Evolutionary conservation across 345 rosid species (phyloP).

Genomic region (Clarkia xantiana): DNA sequence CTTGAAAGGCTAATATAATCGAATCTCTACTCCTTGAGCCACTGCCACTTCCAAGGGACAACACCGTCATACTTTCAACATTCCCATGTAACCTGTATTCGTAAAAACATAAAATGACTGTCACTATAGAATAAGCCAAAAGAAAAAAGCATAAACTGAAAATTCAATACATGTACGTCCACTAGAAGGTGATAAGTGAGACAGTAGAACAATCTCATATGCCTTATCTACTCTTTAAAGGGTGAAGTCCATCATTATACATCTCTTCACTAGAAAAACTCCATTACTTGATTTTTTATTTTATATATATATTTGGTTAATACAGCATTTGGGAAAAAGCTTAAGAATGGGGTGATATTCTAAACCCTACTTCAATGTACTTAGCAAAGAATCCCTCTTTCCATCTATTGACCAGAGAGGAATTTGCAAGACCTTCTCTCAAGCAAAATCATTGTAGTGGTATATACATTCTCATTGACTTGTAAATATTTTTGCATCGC

Average conservation of each 20-base stretch:
- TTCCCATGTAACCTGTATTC: slow-evolving; percentile 71
- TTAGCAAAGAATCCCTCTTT: too few species aligned
- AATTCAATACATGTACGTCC: neutral
- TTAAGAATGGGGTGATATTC: too few species aligned
- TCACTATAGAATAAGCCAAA: neutral
- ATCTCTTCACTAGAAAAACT: neutral
- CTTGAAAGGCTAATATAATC: slow-evolving; percentile 57
- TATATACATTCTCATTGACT: too few species aligned
- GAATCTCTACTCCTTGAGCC: slow-evolving; percentile 68
- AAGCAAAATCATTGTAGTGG: too few species aligned
- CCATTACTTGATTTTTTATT: too few species aligned
- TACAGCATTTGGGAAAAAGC: too few species aligned
- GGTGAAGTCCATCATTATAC: neutral
- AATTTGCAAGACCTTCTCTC: too few species aligned
- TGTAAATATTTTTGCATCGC: too few species aligned
- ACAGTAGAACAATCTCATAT: neutral
- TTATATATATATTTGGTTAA: too few species aligned
- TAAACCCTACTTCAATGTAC: too few species aligned
- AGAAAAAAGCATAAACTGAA: slow-evolving; percentile 11
- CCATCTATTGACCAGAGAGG: too few species aligned
- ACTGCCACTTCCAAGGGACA: slow-evolving; percentile 52
- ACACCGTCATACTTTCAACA: slow-evolving; percentile 66
- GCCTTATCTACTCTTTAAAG: neutral
- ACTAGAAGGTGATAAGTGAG: neutral
- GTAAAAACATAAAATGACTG: neutral